Evolutionary conservation across 371 early-diverging fungal genomes (phyloP).

Genomic region (Syncephalis plumigaleata): DNA sequence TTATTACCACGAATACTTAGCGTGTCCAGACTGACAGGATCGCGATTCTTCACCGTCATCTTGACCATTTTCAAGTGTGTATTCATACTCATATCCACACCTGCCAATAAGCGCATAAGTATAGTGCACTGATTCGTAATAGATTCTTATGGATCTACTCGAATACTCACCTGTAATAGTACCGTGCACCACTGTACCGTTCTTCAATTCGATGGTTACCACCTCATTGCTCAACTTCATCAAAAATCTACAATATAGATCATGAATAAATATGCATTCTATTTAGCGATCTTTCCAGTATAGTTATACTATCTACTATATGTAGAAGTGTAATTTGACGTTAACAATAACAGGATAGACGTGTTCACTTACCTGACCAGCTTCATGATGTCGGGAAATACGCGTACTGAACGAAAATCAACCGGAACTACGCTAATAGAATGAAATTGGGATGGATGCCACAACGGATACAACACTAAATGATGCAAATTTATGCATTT

Average conservation of each 20-base stretch:
- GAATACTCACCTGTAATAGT: conserved; percentile 60
- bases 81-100: conserved; percentile 98
- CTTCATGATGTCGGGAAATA: too few species aligned
- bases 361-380: too few species aligned
- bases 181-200: conserved; percentile 87
- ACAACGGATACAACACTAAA: too few species aligned
- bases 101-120: conserved; percentile 10
- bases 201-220: conserved; percentile 91
- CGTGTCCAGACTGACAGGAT: conserved; percentile 76
- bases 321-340: too few species aligned
- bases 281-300: too few species aligned
- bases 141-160: background rate
- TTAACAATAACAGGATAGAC: too few species aligned
- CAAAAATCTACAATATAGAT: conserved; percentile 48
- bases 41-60: conserved; percentile 90
- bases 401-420: too few species aligned
- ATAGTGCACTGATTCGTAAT: background rate
- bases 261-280: too few species aligned
- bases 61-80: conserved; percentile 95
- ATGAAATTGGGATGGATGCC: too few species aligned
- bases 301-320: too few species aligned
- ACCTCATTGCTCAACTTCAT: conserved; percentile 91
- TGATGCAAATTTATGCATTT: too few species aligned
- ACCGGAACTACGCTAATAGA: too few species aligned
- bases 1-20: conserved; percentile 89